Base-by-base conservation (phyloP, 129 eudicot species). In the Logfia minima region DNA sequence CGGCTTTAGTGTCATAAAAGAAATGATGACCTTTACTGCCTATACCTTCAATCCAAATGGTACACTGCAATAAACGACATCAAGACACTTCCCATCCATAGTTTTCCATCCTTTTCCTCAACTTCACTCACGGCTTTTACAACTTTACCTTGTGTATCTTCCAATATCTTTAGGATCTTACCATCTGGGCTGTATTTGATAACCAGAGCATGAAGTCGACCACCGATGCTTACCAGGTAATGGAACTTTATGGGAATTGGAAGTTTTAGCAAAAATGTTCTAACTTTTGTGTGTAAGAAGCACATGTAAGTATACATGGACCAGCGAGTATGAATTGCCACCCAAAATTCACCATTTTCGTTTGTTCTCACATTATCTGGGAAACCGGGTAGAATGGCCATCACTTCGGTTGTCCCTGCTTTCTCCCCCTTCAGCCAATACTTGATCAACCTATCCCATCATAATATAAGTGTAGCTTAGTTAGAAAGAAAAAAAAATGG, bases 81-180 rank as follows among this genome's bases (percentile, higher is more conserved):
- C 79, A 90, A 85, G 5, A 90, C 96, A 79, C 92, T 90, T 45
- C 96, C 96, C 58, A 92, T 77, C 98, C 98, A 92, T 29, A 92
- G 88, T 77, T 92, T 92, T 34, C 98, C 98, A 62, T 92, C 96
- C 52, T 75, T 90, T 84, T 92, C 98, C 80, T 92, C 98, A 23
- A 90, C 98, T 83, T 92, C 98, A 69, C 98, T 90, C n/a, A 86
- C 89, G 8, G 96, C 98, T 79, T 53, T 85, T 32, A 92, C 98
- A 29, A 90, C 96, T 86, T 90, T 92, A 45, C 96, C 98, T 43
- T 81, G 83, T 21, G 89, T 72, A 70, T 92, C 96, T 61, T 90
- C 96, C 86, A 90, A 64, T 75, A 90, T 68, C 58, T 90, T 82
- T 48, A 90, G 75, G 18, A 92, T 72, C 81, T 92, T 78, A 4